A percentile compares a stretch with the other conserved stretches of the same genome.
These are phyloP conservation scores for Bacidia rubella DNA, from an alignment of 495 filamentous ascomycete species.

Conservation along the genomic window DNA sequence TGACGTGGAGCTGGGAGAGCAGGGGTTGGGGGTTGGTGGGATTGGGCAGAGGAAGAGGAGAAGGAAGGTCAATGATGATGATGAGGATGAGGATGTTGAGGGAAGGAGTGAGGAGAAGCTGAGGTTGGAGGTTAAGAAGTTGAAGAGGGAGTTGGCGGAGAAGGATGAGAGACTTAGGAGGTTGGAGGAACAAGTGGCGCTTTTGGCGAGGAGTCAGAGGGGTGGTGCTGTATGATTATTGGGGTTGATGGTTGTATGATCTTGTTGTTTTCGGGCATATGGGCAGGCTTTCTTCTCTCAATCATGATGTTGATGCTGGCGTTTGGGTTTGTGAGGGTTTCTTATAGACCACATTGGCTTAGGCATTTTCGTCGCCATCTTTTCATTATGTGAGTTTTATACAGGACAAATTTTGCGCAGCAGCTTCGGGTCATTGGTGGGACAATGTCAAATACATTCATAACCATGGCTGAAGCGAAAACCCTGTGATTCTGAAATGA, in stretches of 20 bases:
- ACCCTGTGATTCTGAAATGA: too few relatives aligned
- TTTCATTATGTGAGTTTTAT: too few relatives aligned
- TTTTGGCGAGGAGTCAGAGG: background rate
- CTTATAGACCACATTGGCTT: too few relatives aligned
- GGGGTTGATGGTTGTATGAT: background rate
- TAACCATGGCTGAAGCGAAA: too few relatives aligned
- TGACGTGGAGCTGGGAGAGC: background rate
- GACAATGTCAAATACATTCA: too few relatives aligned
- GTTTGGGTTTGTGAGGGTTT: too few relatives aligned
- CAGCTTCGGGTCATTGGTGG: too few relatives aligned
- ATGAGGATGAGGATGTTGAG: conserved; percentile 2
- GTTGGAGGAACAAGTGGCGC: conserved; percentile 6
- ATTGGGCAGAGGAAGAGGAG: conserved; percentile 7
- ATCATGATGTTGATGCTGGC: too few relatives aligned
- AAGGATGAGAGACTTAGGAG: conserved; percentile 11
- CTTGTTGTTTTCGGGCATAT: too few relatives aligned
- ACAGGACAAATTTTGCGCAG: too few relatives aligned
- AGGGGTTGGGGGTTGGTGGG: background rate
- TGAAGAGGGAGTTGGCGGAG: conserved; percentile 11
- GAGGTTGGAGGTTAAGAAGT: conserved; percentile 13
- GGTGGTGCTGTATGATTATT: background rate
- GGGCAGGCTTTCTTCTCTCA: too few relatives aligned
- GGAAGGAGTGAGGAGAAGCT: background rate
- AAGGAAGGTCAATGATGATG: background rate
- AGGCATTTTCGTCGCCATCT: too few relatives aligned